phyloP scores from a whole-genome alignment of 495 filamentous ascomycete species.

The Xylaria curta region DNA sequence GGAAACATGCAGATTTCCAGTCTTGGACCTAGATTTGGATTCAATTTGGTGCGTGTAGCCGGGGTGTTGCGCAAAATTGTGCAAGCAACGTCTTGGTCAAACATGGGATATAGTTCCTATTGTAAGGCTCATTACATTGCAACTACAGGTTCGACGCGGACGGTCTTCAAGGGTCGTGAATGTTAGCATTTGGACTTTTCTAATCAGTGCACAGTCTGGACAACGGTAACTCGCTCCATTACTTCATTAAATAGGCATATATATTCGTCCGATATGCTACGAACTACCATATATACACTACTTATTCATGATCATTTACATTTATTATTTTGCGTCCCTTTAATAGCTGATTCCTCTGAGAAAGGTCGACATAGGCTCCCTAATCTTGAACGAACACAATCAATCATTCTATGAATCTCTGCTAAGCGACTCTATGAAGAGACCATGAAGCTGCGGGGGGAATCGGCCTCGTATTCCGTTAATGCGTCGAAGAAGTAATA shows the following conservation, averaged over 20 bases:
- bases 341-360: not conserved
- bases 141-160: not conserved
- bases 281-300: no score
- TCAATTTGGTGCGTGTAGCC: no score
- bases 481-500: not conserved
- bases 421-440: not conserved
- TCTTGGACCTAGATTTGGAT: no score
- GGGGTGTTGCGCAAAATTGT: no score
- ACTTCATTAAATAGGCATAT: not conserved
- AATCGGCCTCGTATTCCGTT: not conserved
- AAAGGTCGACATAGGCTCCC: not conserved
- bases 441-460: not conserved
- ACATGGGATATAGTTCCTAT: no score
- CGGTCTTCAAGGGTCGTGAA: not conserved
- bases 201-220: not conserved
- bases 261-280: not conserved
- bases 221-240: not conserved
- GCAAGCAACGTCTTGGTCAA: no score
- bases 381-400: not conserved
- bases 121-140: no score
- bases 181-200: not conserved
- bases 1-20: no score
- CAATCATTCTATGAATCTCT: not conserved
- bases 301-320: no score
- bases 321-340: no score